Conservation (phyloP, 371 early-diverging fungal genomes). For the Rhizomucor miehei region DNA sequence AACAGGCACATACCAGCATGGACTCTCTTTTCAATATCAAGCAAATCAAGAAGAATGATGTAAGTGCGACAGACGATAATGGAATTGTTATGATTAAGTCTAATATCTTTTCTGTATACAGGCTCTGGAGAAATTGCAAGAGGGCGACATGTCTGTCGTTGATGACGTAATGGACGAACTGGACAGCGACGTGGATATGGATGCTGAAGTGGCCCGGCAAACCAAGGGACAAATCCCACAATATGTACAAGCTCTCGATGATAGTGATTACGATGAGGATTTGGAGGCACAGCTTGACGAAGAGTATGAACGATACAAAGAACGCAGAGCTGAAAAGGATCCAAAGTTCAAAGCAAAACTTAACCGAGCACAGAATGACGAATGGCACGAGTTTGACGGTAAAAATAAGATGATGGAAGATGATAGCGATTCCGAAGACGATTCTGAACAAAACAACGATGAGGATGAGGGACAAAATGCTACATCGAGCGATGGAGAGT, state of each 20-base stretch:
- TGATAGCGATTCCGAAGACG: slow-evolving; percentile 37
- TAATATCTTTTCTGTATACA: not conserved
- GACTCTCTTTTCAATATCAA: slow-evolving; percentile 58
- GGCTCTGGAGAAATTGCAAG: slow-evolving; percentile 44
- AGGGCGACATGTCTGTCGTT: slow-evolving; percentile 56
- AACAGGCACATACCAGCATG: slow-evolving; percentile 65
- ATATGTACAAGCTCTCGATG: slow-evolving; percentile 39
- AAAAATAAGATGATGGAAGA: slow-evolving; percentile 48
- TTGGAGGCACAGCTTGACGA: slow-evolving; percentile 77
- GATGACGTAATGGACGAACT: slow-evolving; percentile 40
- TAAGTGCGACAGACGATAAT: slow-evolving; percentile 11
- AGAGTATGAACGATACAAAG: slow-evolving; percentile 68
- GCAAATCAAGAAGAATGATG: slow-evolving; percentile 54
- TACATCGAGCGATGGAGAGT: slow-evolving; percentile 13
- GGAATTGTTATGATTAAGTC: too few species aligned
- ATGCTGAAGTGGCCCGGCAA: slow-evolving; percentile 18
- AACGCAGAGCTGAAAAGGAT: slow-evolving; percentile 71
- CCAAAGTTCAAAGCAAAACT: slow-evolving; percentile 73
- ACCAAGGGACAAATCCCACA: slow-evolving; percentile 35
- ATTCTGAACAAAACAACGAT: slow-evolving; percentile 27
- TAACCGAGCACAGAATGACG: slow-evolving; percentile 62
- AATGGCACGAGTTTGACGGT: slow-evolving; percentile 67
- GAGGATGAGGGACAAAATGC: slow-evolving; percentile 8
- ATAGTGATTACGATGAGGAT: slow-evolving; percentile 45
- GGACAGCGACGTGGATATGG: slow-evolving; percentile 32